Conservation (phyloP, 2,329 filamentous ascomycete genomes). For the Colletotrichum incanum region DNA sequence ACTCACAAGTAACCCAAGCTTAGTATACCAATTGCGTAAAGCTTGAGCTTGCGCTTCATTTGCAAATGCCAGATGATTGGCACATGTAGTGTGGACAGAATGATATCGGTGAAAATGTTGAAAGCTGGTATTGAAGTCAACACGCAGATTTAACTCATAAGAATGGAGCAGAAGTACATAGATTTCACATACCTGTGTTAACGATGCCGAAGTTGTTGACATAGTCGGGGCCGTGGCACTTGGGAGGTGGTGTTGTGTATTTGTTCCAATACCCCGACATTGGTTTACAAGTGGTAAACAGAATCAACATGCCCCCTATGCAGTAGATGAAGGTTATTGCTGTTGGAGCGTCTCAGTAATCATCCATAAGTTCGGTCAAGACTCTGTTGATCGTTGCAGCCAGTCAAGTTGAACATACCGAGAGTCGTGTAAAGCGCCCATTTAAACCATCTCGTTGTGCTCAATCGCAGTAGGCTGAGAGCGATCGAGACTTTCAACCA, state of each 20-base stretch:
- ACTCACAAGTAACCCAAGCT: slow-evolving; percentile 60
- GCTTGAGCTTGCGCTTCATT: slow-evolving; percentile 53
- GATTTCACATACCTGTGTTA: slow-evolving; percentile 21
- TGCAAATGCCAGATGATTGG: slow-evolving; percentile 59
- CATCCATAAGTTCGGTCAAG: not conserved
- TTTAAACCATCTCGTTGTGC: slow-evolving; percentile 47
- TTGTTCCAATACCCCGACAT: slow-evolving; percentile 46
- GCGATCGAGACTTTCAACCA: slow-evolving; percentile 48
- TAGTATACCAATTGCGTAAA: slow-evolving; percentile 60
- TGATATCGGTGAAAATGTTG: slow-evolving; percentile 60
- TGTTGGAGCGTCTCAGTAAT: slow-evolving; percentile 1
- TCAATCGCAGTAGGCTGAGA: slow-evolving; percentile 44
- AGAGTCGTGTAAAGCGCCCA: slow-evolving; percentile 46
- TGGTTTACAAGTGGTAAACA: slow-evolving; percentile 46
- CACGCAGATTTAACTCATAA: rapidly evolving
- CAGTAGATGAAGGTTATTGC: slow-evolving; percentile 45
- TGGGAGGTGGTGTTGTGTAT: slow-evolving; percentile 6
- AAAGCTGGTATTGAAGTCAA: slow-evolving; percentile 46
- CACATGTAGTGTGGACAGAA: slow-evolving; percentile 58
- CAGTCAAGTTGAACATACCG: slow-evolving; percentile 25
- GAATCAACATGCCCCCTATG: slow-evolving; percentile 44
- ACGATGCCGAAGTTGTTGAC: slow-evolving; percentile 61
- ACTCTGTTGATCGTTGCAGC: not conserved
- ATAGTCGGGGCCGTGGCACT: slow-evolving; percentile 40
- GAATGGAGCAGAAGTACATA: not conserved